phyloP scores from a whole-genome alignment of 306 rosid genomes.

The cucumber (Cucumis sativus) region Cucumber_9930_V3 NC_026659.2:29613001-29613500 shows the following conservation, averaged over 20 bases:
- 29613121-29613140: conserved; percentile 16
- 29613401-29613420: conserved; percentile 18
- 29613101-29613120: conserved; percentile 21
- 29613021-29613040: neutral
- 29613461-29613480: conserved; percentile 66
- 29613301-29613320: conserved; percentile 95
- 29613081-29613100: neutral
- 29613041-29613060: conserved; percentile 1
- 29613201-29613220: conserved; percentile 52
- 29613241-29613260: conserved; percentile 52
- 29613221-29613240: conserved; percentile 53
- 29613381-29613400: conserved; percentile 23
- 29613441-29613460: conserved; percentile 50
- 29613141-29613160: neutral
- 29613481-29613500: conserved; percentile 90
- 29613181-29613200: conserved; percentile 41
- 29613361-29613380: conserved; percentile 40
- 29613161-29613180: conserved; percentile 11
- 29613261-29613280: conserved; percentile 37
- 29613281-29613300: conserved; percentile 84
- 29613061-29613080: neutral
- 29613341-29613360: conserved; percentile 71
- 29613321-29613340: conserved; percentile 88
- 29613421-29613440: conserved; percentile 23
- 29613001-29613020: neutral